A percentile compares a stretch with the other conserved stretches of the same genome.
phyloP scores from a whole-genome alignment of 73 alveolate genomes.

The Blepharisma japonicum region DNA sequence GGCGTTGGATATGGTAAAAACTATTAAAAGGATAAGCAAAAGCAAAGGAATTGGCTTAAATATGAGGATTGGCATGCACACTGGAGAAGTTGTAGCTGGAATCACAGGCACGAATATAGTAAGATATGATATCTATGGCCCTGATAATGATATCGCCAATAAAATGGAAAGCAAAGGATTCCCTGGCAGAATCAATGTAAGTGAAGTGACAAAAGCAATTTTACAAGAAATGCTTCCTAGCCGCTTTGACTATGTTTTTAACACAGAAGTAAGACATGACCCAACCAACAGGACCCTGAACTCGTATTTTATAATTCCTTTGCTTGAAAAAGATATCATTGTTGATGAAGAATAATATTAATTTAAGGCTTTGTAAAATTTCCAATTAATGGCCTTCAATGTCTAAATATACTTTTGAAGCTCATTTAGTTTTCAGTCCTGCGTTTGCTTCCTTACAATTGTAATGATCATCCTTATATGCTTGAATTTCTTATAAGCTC shows the following conservation, averaged over 20 bases:
- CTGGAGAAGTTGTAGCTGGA: slow-evolving; percentile 55
- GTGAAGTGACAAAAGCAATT: slow-evolving; percentile 44
- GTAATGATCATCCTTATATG: no score
- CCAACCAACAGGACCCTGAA: background rate
- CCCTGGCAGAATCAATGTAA: slow-evolving; percentile 47
- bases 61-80: slow-evolving; percentile 65
- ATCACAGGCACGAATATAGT: slow-evolving; percentile 61
- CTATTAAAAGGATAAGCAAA: slow-evolving; percentile 44
- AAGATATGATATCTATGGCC: slow-evolving; percentile 63
- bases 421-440: no score
- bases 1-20: slow-evolving; percentile 49
- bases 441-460: no score
- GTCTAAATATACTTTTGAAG: no score
- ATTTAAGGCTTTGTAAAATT: no score
- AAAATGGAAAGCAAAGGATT: slow-evolving; percentile 57
- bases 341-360: no score
- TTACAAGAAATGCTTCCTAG: slow-evolving; percentile 34
- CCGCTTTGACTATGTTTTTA: slow-evolving; percentile 7
- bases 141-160: slow-evolving; percentile 54
- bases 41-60: slow-evolving; percentile 40
- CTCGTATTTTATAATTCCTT: slow-evolving; percentile 14
- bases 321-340: slow-evolving; percentile 1
- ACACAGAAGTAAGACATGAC: background rate
- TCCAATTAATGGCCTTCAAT: no score
- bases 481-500: no score